phyloP scores from a whole-genome alignment of 2,329 filamentous ascomycete species.

The Akanthomyces uredinophilus region DNA sequence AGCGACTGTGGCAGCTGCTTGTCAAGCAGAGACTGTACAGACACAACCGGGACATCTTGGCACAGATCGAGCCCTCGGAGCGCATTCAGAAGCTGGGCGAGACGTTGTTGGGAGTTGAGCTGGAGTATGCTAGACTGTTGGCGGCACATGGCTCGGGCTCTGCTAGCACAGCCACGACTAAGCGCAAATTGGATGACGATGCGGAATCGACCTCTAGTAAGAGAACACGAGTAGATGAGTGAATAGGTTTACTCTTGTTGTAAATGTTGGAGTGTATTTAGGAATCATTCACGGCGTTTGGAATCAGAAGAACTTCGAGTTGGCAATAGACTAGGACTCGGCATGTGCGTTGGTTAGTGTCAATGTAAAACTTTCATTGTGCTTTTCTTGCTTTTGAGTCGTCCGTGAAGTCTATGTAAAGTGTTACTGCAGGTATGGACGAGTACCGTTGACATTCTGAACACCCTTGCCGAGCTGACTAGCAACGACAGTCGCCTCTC shows the following conservation, averaged over 20 bases:
- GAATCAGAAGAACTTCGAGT: neutral
- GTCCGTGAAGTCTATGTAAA: slow-evolving; percentile 21
- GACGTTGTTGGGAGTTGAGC: slow-evolving; percentile 61
- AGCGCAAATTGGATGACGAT: slow-evolving; percentile 41
- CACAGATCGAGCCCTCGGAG: slow-evolving; percentile 63
- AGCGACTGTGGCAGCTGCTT: slow-evolving; percentile 66
- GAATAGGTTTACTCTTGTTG: slow-evolving; percentile 1
- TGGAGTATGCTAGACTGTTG: slow-evolving; percentile 67
- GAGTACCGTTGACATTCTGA: slow-evolving; percentile 33
- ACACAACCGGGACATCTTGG: slow-evolving; percentile 67
- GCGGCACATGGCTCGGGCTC: slow-evolving; percentile 37
- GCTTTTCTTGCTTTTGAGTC: neutral
- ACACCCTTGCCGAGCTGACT: slow-evolving; percentile 49
- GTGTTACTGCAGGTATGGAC: slow-evolving; percentile 18
- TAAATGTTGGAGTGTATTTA: neutral
- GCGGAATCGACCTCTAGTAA: slow-evolving; percentile 33
- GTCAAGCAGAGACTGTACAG: slow-evolving; percentile 73
- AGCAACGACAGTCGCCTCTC: slow-evolving; percentile 66
- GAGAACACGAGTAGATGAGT: slow-evolving; percentile 39
- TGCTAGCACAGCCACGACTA: slow-evolving; percentile 33
- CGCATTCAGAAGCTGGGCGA: slow-evolving; percentile 68
- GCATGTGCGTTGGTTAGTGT: slow-evolving; percentile 3
- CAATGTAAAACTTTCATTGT: neutral
- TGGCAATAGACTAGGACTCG: slow-evolving; percentile 16
- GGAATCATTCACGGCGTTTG: slow-evolving; percentile 13